phyloP scores from a whole-genome alignment of 2,329 filamentous ascomycete genomes.

The Talaromyces sp. region DNA sequence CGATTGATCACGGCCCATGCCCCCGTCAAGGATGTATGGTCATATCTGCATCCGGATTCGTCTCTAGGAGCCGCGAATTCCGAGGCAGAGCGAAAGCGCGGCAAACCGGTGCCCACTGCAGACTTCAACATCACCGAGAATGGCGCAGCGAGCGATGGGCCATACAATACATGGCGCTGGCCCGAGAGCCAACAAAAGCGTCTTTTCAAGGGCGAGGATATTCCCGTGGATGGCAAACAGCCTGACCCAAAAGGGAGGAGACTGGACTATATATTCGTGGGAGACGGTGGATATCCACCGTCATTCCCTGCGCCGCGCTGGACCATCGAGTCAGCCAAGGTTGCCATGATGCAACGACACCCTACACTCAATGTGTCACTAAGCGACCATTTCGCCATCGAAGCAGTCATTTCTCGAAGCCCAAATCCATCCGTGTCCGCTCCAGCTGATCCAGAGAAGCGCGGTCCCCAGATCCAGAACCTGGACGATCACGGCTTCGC shows the following conservation, averaged over 20 bases:
- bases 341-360: slow-evolving; percentile 78
- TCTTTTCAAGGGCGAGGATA: slow-evolving; percentile 60
- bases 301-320: slow-evolving; percentile 46
- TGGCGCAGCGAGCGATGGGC: slow-evolving; percentile 80
- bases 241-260: slow-evolving; percentile 74
- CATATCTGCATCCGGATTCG: slow-evolving; percentile 74
- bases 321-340: slow-evolving; percentile 64
- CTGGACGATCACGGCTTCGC: slow-evolving; percentile 14
- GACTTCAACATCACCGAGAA: slow-evolving; percentile 74
- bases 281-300: slow-evolving; percentile 42
- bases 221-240: slow-evolving; percentile 59
- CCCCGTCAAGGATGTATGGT: slow-evolving; percentile 78
- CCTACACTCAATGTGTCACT: slow-evolving; percentile 77
- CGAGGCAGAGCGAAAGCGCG: slow-evolving; percentile 60
- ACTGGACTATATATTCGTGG: slow-evolving; percentile 90
- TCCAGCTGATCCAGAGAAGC: slow-evolving; percentile 7
- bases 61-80: slow-evolving; percentile 70
- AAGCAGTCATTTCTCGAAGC: slow-evolving; percentile 59
- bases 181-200: slow-evolving; percentile 63
- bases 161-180: slow-evolving; percentile 94
- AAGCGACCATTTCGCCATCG: slow-evolving; percentile 91
- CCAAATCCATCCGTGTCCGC: neutral
- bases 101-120: slow-evolving; percentile 66
- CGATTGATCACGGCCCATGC: slow-evolving; percentile 73
- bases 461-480: slow-evolving; percentile 10